Evolutionary conservation across 2,329 filamentous ascomycete genomes (phyloP), one percentile per base, ranked within the genome.

Genomic region (Blumeria graminis): DNA sequence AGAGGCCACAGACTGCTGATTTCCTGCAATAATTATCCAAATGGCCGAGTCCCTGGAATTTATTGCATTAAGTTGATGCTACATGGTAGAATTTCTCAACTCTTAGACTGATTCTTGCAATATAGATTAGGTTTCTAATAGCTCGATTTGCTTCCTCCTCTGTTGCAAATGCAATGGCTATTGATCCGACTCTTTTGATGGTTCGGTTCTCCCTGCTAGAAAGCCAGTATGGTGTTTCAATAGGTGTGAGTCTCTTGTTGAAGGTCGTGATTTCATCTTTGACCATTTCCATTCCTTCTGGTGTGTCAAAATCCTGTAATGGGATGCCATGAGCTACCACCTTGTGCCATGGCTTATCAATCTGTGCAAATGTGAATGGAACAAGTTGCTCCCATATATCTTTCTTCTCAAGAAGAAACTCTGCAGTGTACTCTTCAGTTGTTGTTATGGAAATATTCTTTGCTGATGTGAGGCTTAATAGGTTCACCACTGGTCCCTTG

Each of bases 241-340:
- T 57, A 8, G 46, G 35, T 18, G 18, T 41, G 14, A 57, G 50
- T 11, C 55, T 43, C 52, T 56, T 56, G 45, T 56, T 56, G 22
- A 56, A 56, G 1, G 55, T 56, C 6, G 41, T 35, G 13, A 57
- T 54, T 36, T 57, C 48, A 5, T 50, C 13, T 14, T 54, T 45
- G 3, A 57, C 34, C 18, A 57, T 16, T 16, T 53, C 56, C 36
- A 57, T 53, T 10, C 56, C 48, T 3, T 53, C 18, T 1, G 16
- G 3, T 2, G 8, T 50, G 33, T 57, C 33, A 28, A 57, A 57
- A 5, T 57, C 48, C 22, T 22, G 3, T 1, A 50, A 33, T 10
- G 41, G 41, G 3, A 56, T 52, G 2, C 22, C 48, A 36, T 56
- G 35, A 3, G 48, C 8, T 5, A 56, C 55, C 8, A 56, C 32